Evolutionary conservation across 2,329 filamentous ascomycete genomes (phyloP).

Genomic region (Exophiala calicioides): DNA sequence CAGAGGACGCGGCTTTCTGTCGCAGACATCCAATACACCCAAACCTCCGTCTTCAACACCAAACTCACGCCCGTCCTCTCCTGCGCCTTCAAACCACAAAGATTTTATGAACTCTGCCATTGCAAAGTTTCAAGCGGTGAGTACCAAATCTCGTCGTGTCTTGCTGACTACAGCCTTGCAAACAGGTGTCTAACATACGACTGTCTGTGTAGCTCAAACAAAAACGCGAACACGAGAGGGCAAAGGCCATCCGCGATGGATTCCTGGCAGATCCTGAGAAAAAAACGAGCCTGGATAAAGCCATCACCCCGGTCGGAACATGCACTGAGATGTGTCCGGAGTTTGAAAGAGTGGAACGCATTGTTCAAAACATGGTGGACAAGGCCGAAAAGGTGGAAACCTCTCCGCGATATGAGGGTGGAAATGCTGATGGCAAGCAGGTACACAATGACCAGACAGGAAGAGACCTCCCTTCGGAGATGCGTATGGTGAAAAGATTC

Average conservation of each 20-base stretch:
- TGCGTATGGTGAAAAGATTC: constrained; percentile 65
- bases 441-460: constrained; percentile 24
- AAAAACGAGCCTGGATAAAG: constrained; percentile 60
- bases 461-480: constrained; percentile 46
- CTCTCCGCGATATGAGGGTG: not conserved
- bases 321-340: constrained; percentile 67
- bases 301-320: constrained; percentile 62
- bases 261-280: constrained; percentile 61
- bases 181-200: constrained; percentile 32
- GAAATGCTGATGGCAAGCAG: constrained; percentile 17
- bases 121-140: constrained; percentile 27
- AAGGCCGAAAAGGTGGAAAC: constrained; percentile 57
- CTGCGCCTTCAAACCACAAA: constrained; percentile 18
- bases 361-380: constrained; percentile 63
- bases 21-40: constrained; percentile 24
- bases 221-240: constrained; percentile 52
- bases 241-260: constrained; percentile 54
- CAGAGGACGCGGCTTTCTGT: constrained; percentile 19
- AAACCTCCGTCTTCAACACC: constrained; percentile 18
- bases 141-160: constrained; percentile 17
- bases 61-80: constrained; percentile 18
- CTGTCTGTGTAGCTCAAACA: constrained; percentile 47
- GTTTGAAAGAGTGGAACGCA: constrained; percentile 62
- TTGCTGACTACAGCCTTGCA: constrained; percentile 24
- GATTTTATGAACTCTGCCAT: constrained; percentile 25